phyloP scores from a whole-genome alignment of 176 grass and related monocot species.

The Saccharum officinarum region DNA sequence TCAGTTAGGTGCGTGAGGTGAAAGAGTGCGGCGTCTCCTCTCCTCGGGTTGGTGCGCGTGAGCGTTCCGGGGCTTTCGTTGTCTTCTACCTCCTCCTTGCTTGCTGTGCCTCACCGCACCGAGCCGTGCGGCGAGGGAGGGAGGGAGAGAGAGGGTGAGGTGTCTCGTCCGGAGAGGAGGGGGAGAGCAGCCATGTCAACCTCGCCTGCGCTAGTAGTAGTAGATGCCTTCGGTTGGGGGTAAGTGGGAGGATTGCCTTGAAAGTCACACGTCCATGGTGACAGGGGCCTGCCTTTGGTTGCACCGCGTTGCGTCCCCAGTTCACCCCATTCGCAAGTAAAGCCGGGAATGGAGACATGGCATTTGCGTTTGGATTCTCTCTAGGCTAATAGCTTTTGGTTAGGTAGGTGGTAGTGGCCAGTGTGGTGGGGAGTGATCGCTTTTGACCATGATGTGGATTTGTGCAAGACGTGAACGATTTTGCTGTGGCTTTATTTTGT shows the following conservation, averaged over 20 bases:
- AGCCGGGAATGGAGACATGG: conserved; percentile 32
- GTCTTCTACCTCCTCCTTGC: conserved; percentile 16
- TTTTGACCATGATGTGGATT: conserved; percentile 35
- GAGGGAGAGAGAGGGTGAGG: conserved; percentile 26
- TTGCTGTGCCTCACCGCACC: neutral
- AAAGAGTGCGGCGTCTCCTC: neutral
- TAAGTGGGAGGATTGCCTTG: conserved; percentile 42
- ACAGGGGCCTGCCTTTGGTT: conserved; percentile 12
- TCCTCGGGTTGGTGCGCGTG: conserved; percentile 42
- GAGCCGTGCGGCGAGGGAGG: conserved; percentile 4
- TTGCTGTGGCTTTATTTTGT: neutral
- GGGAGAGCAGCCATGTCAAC: conserved; percentile 39
- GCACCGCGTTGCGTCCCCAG: conserved; percentile 35
- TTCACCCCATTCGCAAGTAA: conserved; percentile 80
- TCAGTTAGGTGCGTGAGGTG: conserved; percentile 1
- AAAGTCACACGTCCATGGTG: conserved; percentile 35
- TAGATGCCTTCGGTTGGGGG: conserved; percentile 22
- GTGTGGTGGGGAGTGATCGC: conserved; percentile 14
- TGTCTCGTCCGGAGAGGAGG: conserved; percentile 1
- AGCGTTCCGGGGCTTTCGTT: conserved; percentile 32
- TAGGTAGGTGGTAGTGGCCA: conserved; percentile 29
- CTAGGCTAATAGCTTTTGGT: conserved; percentile 31
- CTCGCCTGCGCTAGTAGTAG: neutral
- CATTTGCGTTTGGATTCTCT: conserved; percentile 36
- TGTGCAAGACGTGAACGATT: neutral